Evolutionary conservation across 176 grass and related monocot genomes (phyloP).

Genomic region (Triticum timopheevii): DNA sequence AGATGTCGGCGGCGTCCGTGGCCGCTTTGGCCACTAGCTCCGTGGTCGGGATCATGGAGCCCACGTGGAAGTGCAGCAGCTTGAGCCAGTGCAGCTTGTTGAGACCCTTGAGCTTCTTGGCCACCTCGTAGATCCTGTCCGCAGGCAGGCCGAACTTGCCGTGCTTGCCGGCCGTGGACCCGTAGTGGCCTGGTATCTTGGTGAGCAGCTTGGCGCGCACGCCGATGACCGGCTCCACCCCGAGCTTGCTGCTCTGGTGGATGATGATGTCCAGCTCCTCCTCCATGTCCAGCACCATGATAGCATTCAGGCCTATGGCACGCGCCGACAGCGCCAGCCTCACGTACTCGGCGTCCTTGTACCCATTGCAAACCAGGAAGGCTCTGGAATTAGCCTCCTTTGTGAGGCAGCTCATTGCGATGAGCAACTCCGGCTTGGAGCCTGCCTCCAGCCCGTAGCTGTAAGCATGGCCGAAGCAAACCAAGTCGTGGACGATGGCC

Average conservation of each 20-base stretch:
- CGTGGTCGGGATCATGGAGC: slow-evolving; percentile 39
- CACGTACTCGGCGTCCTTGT: slow-evolving; percentile 37
- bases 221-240: too few species aligned
- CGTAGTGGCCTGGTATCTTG: too few species aligned
- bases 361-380: slow-evolving; percentile 33
- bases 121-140: too few species aligned
- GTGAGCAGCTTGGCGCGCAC: too few species aligned
- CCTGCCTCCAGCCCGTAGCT: slow-evolving; percentile 28
- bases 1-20: slow-evolving; percentile 15
- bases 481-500: slow-evolving; percentile 3
- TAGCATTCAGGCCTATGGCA: too few species aligned
- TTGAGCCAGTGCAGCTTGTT: background rate
- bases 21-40: background rate
- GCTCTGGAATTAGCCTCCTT: background rate
- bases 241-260: too few species aligned
- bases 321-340: too few species aligned
- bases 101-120: too few species aligned
- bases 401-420: slow-evolving; percentile 26
- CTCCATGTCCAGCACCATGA: too few species aligned
- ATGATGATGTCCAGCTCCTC: too few species aligned
- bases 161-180: too few species aligned
- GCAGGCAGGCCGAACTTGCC: too few species aligned
- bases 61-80: slow-evolving; percentile 39
- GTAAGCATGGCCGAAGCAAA: background rate
- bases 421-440: slow-evolving; percentile 29